Evolutionary conservation across 1,139 yeast species (phyloP), one percentile per base, ranked within the genome.

Genomic region (Maudiozyma humilis): DNA sequence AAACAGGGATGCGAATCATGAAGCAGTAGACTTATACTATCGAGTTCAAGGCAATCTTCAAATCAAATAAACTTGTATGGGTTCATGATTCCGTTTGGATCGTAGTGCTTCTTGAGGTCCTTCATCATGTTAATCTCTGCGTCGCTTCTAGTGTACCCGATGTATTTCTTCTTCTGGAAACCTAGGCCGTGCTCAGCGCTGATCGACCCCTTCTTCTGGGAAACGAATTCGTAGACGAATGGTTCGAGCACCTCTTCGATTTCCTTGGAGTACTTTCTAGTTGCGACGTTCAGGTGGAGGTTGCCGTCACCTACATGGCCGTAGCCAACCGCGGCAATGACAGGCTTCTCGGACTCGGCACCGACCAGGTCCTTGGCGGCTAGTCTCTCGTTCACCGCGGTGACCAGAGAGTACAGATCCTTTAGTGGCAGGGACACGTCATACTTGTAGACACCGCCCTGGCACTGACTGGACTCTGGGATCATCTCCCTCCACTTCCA

Each of bases 101-200:
- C 97, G 60, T 78, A 88, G 53, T 76, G 79, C n/a, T 70, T 56
- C 67, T 89, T 89, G 55, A 89, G 67, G 35, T 76, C 77, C 60
- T 82, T 82, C 73, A 91, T 88, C 68, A 86, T 63, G 38, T 69
- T 63, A 49, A 91, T 76, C 63, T 86, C 88, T 40, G 69, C 68
- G 6, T 73, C 78, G 52, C 77, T 76, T 71, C 88, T 89, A 50
- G 94, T 76, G 69, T 89, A 89, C 10, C 82, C 82, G 53, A 89
- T 75, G 63, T 84, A 91, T 60, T 84, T 82, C 56, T 83, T 85
- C 81, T 91, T 91, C 60, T 89, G 96, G 75, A 91, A 85, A 1
- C 98, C 98, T 49, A 91, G 72, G 3, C 98, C 98, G 64, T 91
- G 98, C 65, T 91, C 98, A 36, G 97, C 98, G 48, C 95, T 83